Percentiles rank a stretch among this genome's conserved stretches.
phyloP scores from a whole-genome alignment of 2,329 filamentous ascomycete species.

The Alternaria atra region DNA sequence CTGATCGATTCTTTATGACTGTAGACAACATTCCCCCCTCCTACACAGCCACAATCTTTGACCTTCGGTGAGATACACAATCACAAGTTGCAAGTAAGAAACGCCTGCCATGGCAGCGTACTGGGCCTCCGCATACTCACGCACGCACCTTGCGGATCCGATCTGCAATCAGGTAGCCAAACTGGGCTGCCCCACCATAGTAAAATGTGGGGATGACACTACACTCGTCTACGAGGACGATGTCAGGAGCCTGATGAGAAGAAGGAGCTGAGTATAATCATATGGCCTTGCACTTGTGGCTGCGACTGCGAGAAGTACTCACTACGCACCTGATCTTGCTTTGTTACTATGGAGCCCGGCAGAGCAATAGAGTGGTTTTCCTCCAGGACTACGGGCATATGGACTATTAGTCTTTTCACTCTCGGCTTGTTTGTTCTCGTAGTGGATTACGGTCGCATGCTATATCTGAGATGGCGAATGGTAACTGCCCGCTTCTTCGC shows the following conservation, averaged over 20 bases:
- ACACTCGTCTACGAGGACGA: not conserved
- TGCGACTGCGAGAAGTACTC: no score
- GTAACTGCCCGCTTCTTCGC: slow-evolving; percentile 29
- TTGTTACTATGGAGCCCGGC: no score
- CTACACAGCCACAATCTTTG: not conserved
- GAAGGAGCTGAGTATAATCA: no score
- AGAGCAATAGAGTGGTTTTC: no score
- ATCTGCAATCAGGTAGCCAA: not conserved
- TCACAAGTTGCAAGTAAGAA: not conserved
- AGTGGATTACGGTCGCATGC: slow-evolving; percentile 60
- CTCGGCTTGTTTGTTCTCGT: slow-evolving; percentile 26
- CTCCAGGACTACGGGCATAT: not conserved
- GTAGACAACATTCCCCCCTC: not conserved
- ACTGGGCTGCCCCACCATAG: not conserved
- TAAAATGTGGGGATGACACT: not conserved
- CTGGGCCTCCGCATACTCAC: not conserved
- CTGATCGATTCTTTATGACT: not conserved
- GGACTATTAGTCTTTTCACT: not conserved
- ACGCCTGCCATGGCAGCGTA: not conserved
- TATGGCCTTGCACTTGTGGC: no score
- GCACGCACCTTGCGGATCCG: not conserved
- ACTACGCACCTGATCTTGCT: no score
- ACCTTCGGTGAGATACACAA: not conserved
- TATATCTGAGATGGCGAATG: slow-evolving; percentile 60
- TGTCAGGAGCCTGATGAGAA: not conserved